Base-by-base conservation (phyloP, 2,329 filamentous ascomycete species). In the Paecilomyces formosus region DNA sequence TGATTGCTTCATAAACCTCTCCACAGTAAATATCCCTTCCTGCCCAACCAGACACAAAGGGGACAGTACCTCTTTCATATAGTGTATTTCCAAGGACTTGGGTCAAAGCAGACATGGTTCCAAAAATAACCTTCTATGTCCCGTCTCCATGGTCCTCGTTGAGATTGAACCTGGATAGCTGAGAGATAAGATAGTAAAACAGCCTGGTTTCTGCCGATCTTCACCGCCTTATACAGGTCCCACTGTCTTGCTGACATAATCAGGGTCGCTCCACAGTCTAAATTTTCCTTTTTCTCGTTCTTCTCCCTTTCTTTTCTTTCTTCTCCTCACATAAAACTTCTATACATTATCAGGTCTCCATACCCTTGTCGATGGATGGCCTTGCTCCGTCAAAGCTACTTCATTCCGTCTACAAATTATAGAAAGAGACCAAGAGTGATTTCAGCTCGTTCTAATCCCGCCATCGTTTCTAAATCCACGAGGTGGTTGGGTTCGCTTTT, bases 401-500 rank as follows among this genome's bases (percentile, higher is more conserved):
- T 63, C 57, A 65, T 76, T 75, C 70, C 69, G 65, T 72, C 66
- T 67, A 65, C 72, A 76, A 76, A 77, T 76, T 76, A 71, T 68
- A 70, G 66, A 64, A 56, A 35, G 68, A 72, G 75, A 77, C 75
- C 74, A 63, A 77, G 74, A 77, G 56, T 61, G 68, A 76, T 61
- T 18, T 57, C 63, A 72, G 74, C 74, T 75, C 72, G 65, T 74
- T 75, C 70, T 75, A 77, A 76, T 76, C 73, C 73, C 69, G 69
- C 59, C 66, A 57, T 67, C 66, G 61, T 64, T 68, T 70, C 57
- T 55, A 12, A 56, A 60, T 55, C 56, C 61, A 61, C 66, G 67
- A 67, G 68, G 71, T 70, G 63, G 65, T 65, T 70, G 72, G 75
- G 73, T 77, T 77, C 75, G 75, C 75, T 76, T 71, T 76, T 73